A percentile compares a stretch with the other conserved stretches of the same genome.
phyloP scores from a whole-genome alignment of 768 basidiomycete genomes.

The Mycena rosella region DNA sequence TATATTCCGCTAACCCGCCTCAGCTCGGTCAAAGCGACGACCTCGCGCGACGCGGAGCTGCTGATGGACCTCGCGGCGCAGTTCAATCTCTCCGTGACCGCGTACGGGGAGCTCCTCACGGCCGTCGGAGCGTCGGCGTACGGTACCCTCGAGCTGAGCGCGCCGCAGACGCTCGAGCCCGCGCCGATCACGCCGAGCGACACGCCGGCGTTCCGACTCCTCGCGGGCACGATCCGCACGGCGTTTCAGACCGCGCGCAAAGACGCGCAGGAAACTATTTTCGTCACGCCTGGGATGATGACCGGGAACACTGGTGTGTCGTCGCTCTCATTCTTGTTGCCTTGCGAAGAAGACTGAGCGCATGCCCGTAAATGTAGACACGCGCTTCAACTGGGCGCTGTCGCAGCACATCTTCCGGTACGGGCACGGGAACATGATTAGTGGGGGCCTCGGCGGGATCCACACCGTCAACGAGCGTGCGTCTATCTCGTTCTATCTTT shows the following conservation, averaged over 20 bases:
- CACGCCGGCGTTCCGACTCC: conserved; percentile 43
- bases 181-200: conserved; percentile 56
- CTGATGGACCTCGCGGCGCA: conserved; percentile 46
- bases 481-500: conserved; percentile 20
- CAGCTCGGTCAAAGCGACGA: conserved; percentile 51
- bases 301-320: conserved; percentile 49
- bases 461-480: conserved; percentile 67
- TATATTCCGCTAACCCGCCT: too few species aligned
- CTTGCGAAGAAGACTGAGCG: neutral
- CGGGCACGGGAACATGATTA: conserved; percentile 45
- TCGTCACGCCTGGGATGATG: conserved; percentile 48
- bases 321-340: conserved; percentile 21
- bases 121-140: conserved; percentile 29
- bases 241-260: conserved; percentile 46
- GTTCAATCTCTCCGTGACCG: conserved; percentile 55
- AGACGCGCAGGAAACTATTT: conserved; percentile 20
- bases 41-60: conserved; percentile 46
- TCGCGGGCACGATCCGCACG: conserved; percentile 58
- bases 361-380: conserved; percentile 46
- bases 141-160: conserved; percentile 51
- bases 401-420: conserved; percentile 63
- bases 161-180: conserved; percentile 57
- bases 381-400: conserved; percentile 48
- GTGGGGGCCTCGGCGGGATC: conserved; percentile 39
- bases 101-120: conserved; percentile 50